These are phyloP conservation scores for Nemania serpens DNA, from an alignment of 2,329 filamentous ascomycete species.

Conservation along the genomic window DNA sequence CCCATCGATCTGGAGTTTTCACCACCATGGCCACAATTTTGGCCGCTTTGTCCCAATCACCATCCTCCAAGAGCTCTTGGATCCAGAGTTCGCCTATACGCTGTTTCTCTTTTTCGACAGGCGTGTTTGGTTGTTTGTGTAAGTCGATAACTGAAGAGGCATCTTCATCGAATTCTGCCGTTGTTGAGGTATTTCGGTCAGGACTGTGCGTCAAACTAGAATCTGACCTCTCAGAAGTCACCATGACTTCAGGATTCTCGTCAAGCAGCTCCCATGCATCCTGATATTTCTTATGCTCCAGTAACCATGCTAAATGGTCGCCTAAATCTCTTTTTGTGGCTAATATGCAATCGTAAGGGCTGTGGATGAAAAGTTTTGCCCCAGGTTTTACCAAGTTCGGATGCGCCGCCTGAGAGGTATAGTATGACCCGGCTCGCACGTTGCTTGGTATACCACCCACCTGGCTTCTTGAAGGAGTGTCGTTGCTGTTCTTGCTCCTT, in stretches of 20 bases:
- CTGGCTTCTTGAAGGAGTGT: slow-evolving; percentile 59
- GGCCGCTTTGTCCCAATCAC: slow-evolving; percentile 79
- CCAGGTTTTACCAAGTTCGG: slow-evolving; percentile 60
- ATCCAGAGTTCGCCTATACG: slow-evolving; percentile 94
- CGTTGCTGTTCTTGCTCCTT: slow-evolving; percentile 63
- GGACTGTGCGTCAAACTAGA: slow-evolving; percentile 49
- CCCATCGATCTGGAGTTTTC: slow-evolving; percentile 80
- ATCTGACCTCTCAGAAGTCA: slow-evolving; percentile 46
- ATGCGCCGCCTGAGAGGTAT: slow-evolving; percentile 49
- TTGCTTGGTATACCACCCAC: slow-evolving; percentile 47
- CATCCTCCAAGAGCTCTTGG: slow-evolving; percentile 75
- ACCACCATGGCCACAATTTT: slow-evolving; percentile 83
- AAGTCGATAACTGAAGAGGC: slow-evolving; percentile 66
- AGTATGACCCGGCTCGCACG: slow-evolving; percentile 36
- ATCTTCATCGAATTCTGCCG: slow-evolving; percentile 68
- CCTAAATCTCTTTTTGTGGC: slow-evolving; percentile 84
- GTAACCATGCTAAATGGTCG: slow-evolving; percentile 85
- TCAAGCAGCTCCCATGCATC: slow-evolving; percentile 89
- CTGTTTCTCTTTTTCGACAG: slow-evolving; percentile 83
- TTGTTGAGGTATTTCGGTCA: slow-evolving; percentile 46
- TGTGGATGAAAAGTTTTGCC: slow-evolving; percentile 86
- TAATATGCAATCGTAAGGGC: slow-evolving; percentile 94
- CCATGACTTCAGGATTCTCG: slow-evolving; percentile 77
- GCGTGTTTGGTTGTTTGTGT: slow-evolving; percentile 62
- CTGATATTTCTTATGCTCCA: slow-evolving; percentile 80